Evolutionary conservation across 2,329 filamentous ascomycete genomes (phyloP).

Genomic region (Alternaria ethzedia): DNA sequence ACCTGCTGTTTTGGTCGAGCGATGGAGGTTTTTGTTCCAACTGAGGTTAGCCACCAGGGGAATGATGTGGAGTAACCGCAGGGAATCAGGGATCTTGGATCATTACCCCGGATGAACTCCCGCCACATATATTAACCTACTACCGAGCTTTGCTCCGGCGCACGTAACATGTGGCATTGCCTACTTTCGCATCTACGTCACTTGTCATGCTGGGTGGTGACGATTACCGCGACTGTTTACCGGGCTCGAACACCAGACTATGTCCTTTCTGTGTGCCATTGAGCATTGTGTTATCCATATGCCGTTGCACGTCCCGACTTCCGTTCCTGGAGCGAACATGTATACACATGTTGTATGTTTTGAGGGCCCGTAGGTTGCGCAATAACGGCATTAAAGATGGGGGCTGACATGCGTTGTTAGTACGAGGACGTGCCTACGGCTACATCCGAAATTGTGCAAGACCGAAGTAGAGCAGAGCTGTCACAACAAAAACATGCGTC

Average conservation of each 20-base stretch:
- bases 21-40: background rate
- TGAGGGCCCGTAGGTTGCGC: background rate
- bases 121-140: slow-evolving; percentile 4
- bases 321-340: background rate
- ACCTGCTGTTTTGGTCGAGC: background rate
- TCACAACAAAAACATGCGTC: background rate
- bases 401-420: background rate
- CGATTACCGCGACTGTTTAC: background rate
- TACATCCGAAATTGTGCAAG: background rate
- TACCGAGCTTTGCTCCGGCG: background rate
- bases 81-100: background rate
- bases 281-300: background rate
- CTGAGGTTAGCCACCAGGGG: background rate
- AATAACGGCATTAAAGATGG: background rate
- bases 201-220: background rate
- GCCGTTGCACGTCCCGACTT: background rate
- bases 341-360: background rate
- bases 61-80: background rate
- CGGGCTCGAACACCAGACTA: background rate
- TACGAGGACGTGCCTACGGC: background rate
- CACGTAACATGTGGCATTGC: background rate
- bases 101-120: background rate
- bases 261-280: background rate
- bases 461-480: background rate
- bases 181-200: background rate